These are phyloP conservation scores for Trichomonascus vanleenenianus DNA, from an alignment of 805 yeast genomes.

Conservation along the genomic window DNA sequence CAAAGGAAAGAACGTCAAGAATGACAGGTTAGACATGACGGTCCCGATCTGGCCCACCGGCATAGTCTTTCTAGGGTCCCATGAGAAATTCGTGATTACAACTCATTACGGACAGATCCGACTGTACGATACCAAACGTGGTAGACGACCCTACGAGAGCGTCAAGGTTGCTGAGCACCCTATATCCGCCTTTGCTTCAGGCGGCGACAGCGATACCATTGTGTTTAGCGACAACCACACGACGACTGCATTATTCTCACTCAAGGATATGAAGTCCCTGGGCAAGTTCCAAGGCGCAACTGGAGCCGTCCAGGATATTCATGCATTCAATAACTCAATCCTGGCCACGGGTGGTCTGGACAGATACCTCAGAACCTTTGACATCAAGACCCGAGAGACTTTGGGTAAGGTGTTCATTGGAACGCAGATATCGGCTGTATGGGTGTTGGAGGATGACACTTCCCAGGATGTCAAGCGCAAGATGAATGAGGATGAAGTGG, in stretches of 20 bases:
- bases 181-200: slow-evolving; percentile 35
- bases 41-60: slow-evolving; percentile 76
- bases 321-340: slow-evolving; percentile 24
- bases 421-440: slow-evolving; percentile 52
- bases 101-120: slow-evolving; percentile 75
- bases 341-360: slow-evolving; percentile 81
- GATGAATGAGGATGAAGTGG: slow-evolving; percentile 20
- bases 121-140: slow-evolving; percentile 58
- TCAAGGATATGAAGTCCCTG: slow-evolving; percentile 14
- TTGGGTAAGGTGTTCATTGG: slow-evolving; percentile 71
- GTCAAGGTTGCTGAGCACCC: slow-evolving; percentile 50
- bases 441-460: slow-evolving; percentile 37
- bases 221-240: slow-evolving; percentile 68
- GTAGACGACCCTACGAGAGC: slow-evolving; percentile 59
- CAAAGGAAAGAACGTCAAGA: slow-evolving; percentile 76
- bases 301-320: slow-evolving; percentile 53
- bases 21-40: slow-evolving; percentile 67
- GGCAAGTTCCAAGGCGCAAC: slow-evolving; percentile 75
- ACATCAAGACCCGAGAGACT: slow-evolving; percentile 48
- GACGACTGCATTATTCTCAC: slow-evolving; percentile 50
- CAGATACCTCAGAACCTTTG: slow-evolving; percentile 73
- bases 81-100: slow-evolving; percentile 40
- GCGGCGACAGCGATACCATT: slow-evolving; percentile 37
- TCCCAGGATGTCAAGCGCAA: slow-evolving; percentile 26
- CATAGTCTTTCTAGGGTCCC: slow-evolving; percentile 38